Evolutionary conservation across 768 basidiomycete species (phyloP), one percentile per base, ranked within the genome.

Genomic region (Jaapia argillacea): DNA sequence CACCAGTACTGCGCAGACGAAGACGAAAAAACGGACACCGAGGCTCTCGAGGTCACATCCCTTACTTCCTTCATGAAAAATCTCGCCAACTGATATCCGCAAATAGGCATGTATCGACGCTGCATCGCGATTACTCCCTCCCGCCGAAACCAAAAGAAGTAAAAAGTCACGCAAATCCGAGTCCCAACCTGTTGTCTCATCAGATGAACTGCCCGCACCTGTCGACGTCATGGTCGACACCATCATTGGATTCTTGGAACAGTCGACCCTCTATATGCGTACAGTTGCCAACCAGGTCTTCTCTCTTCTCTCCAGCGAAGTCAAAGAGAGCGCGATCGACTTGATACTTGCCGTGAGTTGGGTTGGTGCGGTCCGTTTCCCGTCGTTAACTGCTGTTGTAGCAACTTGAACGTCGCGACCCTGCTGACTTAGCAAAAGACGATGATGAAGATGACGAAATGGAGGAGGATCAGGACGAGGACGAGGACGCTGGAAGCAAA

Each of bases 181-280:
- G 28, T 56, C 53, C 45, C 58, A 63, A 36, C 41, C 54, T 27
- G 44, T 52, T 36, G 35, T 54, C 41, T 47, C 59, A 47, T 43
- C 51, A 25, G 69, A 69, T 12, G 67, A 67, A 6, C 65, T 64
- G 3, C 67, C 72, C 1, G 74, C 75, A 39, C 80, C 91, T 1
- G 77, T 93, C 43, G 91, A 96, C 48, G 62, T 91, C 36, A 70
- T 97, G 31, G 79, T 93, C 25, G 92, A 97, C 56, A 72, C 74
- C n/a, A 77, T 97, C 40, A 87, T 99, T 39, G 89, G 89, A 4
- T 83, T 87, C 55, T 63, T 99, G 27, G 91, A 97, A 58, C 76
- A 83, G 45, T 80, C 82, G 2, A 85, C 81, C 4, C 75, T 80
- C 31, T 93, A 85, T 58, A 71, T 85, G 63, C 80, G 90, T 24